Evolutionary conservation across 768 basidiomycete genomes (phyloP).

Genomic region (Hortiboletus campestris): DNA sequence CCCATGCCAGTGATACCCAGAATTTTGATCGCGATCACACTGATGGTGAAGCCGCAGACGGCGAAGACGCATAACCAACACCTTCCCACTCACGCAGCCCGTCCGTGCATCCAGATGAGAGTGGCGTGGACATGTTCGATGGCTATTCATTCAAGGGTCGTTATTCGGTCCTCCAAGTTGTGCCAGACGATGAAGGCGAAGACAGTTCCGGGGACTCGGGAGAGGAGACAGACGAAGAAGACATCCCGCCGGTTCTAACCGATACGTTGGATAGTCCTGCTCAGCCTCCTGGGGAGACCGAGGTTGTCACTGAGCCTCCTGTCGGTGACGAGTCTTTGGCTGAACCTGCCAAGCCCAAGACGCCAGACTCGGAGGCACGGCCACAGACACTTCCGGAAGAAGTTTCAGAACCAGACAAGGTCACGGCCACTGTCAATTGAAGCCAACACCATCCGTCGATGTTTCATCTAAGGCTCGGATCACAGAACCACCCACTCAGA

Average conservation of each 20-base stretch:
- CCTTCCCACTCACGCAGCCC: slow-evolving; percentile 79
- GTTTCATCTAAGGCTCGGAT: slow-evolving; percentile 12
- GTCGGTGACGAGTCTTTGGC: slow-evolving; percentile 30
- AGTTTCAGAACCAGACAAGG: slow-evolving; percentile 16
- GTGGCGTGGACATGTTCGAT: slow-evolving; percentile 77
- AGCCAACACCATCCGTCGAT: slow-evolving; percentile 16
- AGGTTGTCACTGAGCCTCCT: slow-evolving; percentile 36
- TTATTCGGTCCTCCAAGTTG: slow-evolving; percentile 71
- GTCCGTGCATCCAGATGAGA: slow-evolving; percentile 54
- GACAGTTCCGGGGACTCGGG: slow-evolving; percentile 35
- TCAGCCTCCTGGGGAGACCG: slow-evolving; percentile 27
- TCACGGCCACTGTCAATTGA: slow-evolving; percentile 7
- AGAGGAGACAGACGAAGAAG: slow-evolving; percentile 37
- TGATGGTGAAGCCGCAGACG: slow-evolving; percentile 69
- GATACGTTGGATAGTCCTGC: slow-evolving; percentile 20
- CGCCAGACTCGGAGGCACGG: slow-evolving; percentile 74
- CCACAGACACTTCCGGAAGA: slow-evolving; percentile 35
- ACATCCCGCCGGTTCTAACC: slow-evolving; percentile 25
- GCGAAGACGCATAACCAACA: slow-evolving; percentile 73
- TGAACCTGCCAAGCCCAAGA: slow-evolving; percentile 70
- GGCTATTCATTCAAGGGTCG: slow-evolving; percentile 93
- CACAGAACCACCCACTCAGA: slow-evolving; percentile 8
- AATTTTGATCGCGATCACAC: slow-evolving; percentile 63
- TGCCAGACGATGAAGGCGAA: slow-evolving; percentile 70
- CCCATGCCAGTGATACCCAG: no score